A percentile compares a stretch with the other conserved stretches of the same genome.
Evolutionary conservation across 352 stramenopile species (phyloP).

Genomic region (Discostella stelligera): DNA sequence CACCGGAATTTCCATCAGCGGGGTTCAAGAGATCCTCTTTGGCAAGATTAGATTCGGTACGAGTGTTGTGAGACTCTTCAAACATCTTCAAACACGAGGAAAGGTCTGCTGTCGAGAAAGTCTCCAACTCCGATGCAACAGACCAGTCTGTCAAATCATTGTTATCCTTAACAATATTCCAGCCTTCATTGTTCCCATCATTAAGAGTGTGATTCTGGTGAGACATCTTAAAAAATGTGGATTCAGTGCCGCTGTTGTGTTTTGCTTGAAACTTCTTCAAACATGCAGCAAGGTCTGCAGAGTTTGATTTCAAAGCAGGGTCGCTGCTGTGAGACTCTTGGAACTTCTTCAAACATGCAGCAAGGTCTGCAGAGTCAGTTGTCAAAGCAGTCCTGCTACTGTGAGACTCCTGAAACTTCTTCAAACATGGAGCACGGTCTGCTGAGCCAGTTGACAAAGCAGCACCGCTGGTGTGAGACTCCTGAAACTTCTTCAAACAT

Average conservation of each 20-base stretch:
- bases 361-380: too few species aligned
- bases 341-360: too few species aligned
- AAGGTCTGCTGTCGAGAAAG: slow-evolving; percentile 10
- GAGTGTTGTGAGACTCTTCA: not conserved
- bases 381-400: not conserved
- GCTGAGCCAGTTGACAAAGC: not conserved
- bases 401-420: too few species aligned
- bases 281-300: slow-evolving; percentile 12
- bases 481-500: slow-evolving; percentile 34
- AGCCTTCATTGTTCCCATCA: too few species aligned
- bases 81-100: slow-evolving; percentile 31
- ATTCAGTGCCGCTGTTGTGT: too few species aligned
- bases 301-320: slow-evolving; percentile 11
- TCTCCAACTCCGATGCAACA: slow-evolving; percentile 12
- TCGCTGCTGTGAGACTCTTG: slow-evolving; percentile 7
- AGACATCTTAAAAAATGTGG: too few species aligned
- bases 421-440: too few species aligned
- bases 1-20: slow-evolving; percentile 22
- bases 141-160: not conserved
- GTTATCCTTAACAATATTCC: slow-evolving; percentile 54
- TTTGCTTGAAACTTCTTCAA: slow-evolving; percentile 34
- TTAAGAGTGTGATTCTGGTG: too few species aligned
- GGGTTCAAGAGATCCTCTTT: not conserved
- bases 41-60: not conserved
- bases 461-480: not conserved